Evolutionary conservation across 2,329 filamentous ascomycete genomes (phyloP).

Genomic region (Sphaerulina musiva): DNA sequence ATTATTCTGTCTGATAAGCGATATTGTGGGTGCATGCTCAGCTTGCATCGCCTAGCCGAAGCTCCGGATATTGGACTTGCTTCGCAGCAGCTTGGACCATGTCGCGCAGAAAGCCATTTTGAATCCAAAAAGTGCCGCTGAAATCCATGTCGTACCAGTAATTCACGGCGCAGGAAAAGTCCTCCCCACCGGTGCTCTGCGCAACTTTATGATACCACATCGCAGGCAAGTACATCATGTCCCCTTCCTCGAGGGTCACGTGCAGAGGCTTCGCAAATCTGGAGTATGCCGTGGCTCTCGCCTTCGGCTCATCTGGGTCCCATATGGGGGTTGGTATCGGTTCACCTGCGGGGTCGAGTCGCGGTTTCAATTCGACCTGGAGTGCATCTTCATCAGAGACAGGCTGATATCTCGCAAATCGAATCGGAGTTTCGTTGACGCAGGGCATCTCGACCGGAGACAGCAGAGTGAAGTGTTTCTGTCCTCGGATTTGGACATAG

Average conservation of each 20-base stretch:
- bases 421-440: conserved; percentile 57
- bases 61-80: conserved; percentile 22
- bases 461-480: conserved; percentile 68
- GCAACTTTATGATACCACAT: conserved; percentile 83
- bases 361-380: conserved; percentile 26
- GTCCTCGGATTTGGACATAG: conserved; percentile 67
- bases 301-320: conserved; percentile 59
- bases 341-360: conserved; percentile 35
- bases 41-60: conserved; percentile 5
- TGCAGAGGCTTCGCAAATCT: conserved; percentile 53
- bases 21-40: neutral
- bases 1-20: no score
- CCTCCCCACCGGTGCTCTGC: conserved; percentile 61
- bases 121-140: conserved; percentile 59
- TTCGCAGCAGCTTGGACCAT: conserved; percentile 15
- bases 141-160: conserved; percentile 81
- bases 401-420: conserved; percentile 53
- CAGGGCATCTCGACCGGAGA: conserved; percentile 65
- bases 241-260: conserved; percentile 64
- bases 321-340: conserved; percentile 63
- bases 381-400: conserved; percentile 18
- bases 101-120: conserved; percentile 46
- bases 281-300: conserved; percentile 53
- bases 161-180: conserved; percentile 71
- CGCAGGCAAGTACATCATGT: conserved; percentile 75